A percentile compares a stretch with the other conserved stretches of the same genome.
Evolutionary conservation across 73 alveolate species (phyloP).

Genomic region (Stentor coeruleus): DNA sequence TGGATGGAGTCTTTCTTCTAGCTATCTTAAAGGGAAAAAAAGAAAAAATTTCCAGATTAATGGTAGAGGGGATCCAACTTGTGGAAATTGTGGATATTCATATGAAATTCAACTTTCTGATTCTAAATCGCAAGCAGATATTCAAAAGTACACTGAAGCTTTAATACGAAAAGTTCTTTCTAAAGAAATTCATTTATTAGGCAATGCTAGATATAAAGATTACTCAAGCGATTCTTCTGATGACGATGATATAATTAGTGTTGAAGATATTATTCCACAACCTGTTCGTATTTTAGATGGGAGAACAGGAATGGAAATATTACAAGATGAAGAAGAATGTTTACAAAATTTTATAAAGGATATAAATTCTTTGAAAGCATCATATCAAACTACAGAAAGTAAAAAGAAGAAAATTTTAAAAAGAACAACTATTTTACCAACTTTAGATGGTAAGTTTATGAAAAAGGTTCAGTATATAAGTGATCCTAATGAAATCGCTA

Average conservation of each 20-base stretch:
- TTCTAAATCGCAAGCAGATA: not conserved
- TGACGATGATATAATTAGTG: not conserved
- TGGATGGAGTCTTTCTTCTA: slow-evolving; percentile 91
- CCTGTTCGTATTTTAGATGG: too few species aligned
- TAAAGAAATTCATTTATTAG: not conserved
- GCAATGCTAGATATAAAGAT: not conserved
- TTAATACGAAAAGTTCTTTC: not conserved
- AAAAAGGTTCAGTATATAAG: too few species aligned
- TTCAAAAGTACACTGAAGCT: too few species aligned
- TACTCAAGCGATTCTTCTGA: not conserved
- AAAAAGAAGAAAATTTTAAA: too few species aligned
- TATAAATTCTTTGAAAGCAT: too few species aligned
- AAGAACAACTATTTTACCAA: not conserved
- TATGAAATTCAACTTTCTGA: not conserved
- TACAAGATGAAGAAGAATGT: not conserved
- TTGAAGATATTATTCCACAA: not conserved
- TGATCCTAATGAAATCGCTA: not conserved
- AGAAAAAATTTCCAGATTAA: slow-evolving; percentile 83
- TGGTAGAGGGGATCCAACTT: slow-evolving; percentile 97
- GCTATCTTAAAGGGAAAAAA: slow-evolving; percentile 61
- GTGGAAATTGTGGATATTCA: slow-evolving; percentile 95
- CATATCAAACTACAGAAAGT: not conserved
- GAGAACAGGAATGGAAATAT: not conserved
- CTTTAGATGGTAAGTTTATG: too few species aligned
- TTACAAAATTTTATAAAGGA: too few species aligned